Conservation (phyloP, 306 rosid species). For the Hippophae rhamnoides region DNA sequence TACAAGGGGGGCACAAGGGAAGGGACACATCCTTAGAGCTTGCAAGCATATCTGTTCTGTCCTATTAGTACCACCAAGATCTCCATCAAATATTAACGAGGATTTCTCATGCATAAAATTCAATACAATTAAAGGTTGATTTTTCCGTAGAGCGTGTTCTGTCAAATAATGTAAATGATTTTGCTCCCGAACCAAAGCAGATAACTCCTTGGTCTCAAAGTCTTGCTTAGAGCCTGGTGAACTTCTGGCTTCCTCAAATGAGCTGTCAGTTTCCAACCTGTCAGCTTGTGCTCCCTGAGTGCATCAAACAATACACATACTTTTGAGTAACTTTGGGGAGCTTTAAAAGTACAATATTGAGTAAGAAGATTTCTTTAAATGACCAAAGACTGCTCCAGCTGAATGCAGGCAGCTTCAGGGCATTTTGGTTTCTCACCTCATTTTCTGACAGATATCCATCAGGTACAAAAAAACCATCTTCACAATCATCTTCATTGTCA, state of each 20-base stretch:
- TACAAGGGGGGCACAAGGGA: constrained; percentile 43
- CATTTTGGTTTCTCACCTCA: constrained; percentile 45
- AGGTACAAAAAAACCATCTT: constrained; percentile 93
- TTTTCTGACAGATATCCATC: constrained; percentile 98
- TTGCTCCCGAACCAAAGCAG: constrained; percentile 60
- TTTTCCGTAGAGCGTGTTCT: constrained; percentile 75
- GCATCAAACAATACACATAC: constrained; percentile 8
- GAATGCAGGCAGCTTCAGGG: constrained; percentile 5
- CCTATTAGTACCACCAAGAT: constrained; percentile 45
- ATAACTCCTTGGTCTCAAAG: constrained; percentile 43
- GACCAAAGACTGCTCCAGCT: too few species aligned
- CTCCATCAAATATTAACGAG: constrained; percentile 30
- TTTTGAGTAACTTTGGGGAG: background rate
- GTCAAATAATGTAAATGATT: constrained; percentile 65
- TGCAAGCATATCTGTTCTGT: constrained; percentile 74
- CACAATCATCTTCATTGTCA: constrained; percentile 73
- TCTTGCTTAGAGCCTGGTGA: constrained; percentile 38
- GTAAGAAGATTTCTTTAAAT: background rate
- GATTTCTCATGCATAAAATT: constrained; percentile 60
- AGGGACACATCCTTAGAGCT: constrained; percentile 55
- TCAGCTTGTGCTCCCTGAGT: constrained; percentile 74
- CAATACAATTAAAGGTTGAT: constrained; percentile 61
- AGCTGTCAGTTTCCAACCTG: constrained; percentile 37
- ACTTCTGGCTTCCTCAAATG: constrained; percentile 37
- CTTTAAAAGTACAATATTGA: background rate